Conservation (phyloP, 1,139 yeast genomes). For the Saccharomyces hybrid region DNA sequence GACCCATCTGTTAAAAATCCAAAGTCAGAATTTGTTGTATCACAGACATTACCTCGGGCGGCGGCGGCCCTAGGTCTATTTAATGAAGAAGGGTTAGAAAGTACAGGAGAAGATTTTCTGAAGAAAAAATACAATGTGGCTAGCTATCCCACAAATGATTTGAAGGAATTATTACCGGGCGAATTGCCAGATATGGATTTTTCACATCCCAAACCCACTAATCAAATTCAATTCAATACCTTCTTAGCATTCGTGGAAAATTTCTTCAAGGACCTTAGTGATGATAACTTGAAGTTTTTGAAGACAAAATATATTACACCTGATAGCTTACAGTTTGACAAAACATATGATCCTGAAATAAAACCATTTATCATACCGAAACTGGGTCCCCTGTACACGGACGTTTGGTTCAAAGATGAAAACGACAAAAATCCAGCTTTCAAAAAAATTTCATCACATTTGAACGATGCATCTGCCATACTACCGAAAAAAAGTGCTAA, state of each 20-base stretch:
- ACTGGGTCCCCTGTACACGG: constrained; percentile 73
- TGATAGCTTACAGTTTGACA: constrained; percentile 39
- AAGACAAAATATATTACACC: constrained; percentile 54
- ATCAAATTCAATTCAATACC: constrained; percentile 88
- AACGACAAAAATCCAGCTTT: constrained; percentile 34
- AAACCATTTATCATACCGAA: constrained; percentile 75
- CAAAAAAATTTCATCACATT: constrained; percentile 33
- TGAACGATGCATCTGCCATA: constrained; percentile 33
- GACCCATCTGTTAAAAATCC: constrained; percentile 66
- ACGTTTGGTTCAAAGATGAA: constrained; percentile 85
- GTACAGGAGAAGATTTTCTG: constrained; percentile 60
- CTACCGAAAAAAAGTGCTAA: constrained; percentile 59
- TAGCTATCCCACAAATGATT: constrained; percentile 73
- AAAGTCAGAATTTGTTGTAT: constrained; percentile 65
- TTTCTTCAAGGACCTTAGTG: constrained; percentile 66
- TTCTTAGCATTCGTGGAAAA: constrained; percentile 82
- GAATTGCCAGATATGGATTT: constrained; percentile 80
- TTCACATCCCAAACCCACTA: constrained; percentile 76
- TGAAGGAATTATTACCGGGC: constrained; percentile 76
- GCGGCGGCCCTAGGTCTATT: constrained; percentile 64
- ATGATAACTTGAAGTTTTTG: constrained; percentile 73
- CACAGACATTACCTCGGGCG: constrained; percentile 64
- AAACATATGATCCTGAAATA: constrained; percentile 55
- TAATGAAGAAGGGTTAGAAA: constrained; percentile 49
- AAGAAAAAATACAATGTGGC: constrained; percentile 82